Conservation (phyloP, 139 green algal species). For the Diplosphaera chodatii region DNA sequence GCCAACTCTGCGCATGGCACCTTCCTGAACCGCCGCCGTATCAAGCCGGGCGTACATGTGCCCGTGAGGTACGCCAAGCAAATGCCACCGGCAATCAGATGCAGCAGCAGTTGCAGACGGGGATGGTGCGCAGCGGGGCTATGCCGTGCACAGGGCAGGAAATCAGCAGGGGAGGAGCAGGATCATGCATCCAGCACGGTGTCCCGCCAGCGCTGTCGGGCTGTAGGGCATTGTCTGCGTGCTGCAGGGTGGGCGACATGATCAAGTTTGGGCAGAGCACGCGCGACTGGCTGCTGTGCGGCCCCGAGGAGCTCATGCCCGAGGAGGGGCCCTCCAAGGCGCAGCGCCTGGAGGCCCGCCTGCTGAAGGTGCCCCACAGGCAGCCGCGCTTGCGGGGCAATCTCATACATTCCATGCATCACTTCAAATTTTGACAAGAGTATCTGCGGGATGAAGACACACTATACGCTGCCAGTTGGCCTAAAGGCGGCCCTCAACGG, state of each 20-base stretch:
- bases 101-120: background rate
- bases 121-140: no score
- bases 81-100: background rate
- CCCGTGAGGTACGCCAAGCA: constrained; percentile 59
- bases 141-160: no score
- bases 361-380: constrained; percentile 2
- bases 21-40: constrained; percentile 82
- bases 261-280: constrained; percentile 78
- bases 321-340: constrained; percentile 62
- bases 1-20: constrained; percentile 77
- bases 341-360: constrained; percentile 42
- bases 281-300: constrained; percentile 73
- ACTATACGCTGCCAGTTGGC: no score
- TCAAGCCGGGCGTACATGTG: constrained; percentile 47
- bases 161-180: no score
- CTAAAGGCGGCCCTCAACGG: no score
- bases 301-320: constrained; percentile 78
- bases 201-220: no score
- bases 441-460: no score
- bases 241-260: constrained; percentile 80
- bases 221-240: no score
- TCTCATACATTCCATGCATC: no score
- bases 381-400: no score
- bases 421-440: no score
- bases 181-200: no score